Base-by-base conservation (phyloP, 2,329 filamentous ascomycete genomes). In the Talaromyces sp. region DNA sequence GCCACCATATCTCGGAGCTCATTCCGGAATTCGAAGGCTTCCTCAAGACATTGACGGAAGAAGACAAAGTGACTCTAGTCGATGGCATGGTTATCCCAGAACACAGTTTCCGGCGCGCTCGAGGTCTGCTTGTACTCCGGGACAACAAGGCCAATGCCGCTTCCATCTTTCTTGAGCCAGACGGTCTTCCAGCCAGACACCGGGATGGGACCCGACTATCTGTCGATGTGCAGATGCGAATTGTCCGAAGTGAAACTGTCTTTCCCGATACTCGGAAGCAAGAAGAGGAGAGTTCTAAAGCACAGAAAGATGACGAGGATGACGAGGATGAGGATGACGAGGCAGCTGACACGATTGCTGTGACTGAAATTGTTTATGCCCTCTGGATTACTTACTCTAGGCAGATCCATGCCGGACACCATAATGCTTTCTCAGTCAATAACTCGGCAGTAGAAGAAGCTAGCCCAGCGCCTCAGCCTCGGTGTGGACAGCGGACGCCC, bases 61-160 rank as follows among this genome's bases (percentile, higher is more conserved):
- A 97, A 71, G 93, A 99, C 68, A 88, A 91, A 47, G 83, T 97
- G 57, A 83, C 88, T 57, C 81, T 98, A 28, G 84, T 90, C 11
- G 95, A 99, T 73, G 95, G 95, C n/a, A 93, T 97, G 69, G 93
- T 99, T 17, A 89, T 99, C 60, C 93, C 95, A 1, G 95, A 99
- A 74, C 93, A 97, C 72, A 96, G 91, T 70, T 98, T 99, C 77
- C 87, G 95, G 62, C 88, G 93, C 66, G 95, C 95, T 7, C 86
- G 92, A 62, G 92, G 92, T 4, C 84, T 96, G 58, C 82, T 96
- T 27, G 90, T 91, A 2, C 82, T 98, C 61, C 88, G 90, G 60
- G 91, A 97, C 72, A 92, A 91, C 30, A 90, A 88, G 53, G 85
- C 88, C 52, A 91, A 96, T 75, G 89, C 88, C 8, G 84, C 89